Conservation (phyloP, 345 rosid species). For the Brassica juncea region DNA sequence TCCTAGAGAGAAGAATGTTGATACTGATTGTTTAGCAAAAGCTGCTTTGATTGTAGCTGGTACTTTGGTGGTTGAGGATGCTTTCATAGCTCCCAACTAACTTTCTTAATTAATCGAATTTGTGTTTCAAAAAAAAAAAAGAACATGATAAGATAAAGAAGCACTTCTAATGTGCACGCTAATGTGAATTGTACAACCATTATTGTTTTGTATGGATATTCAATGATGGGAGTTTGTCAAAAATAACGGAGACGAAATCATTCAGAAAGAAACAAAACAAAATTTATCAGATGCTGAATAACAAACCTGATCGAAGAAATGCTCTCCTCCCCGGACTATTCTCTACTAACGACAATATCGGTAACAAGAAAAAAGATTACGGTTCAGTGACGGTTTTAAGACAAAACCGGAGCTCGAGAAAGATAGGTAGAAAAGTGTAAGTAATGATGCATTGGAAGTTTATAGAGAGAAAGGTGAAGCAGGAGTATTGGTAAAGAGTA, state of each 20-base stretch:
- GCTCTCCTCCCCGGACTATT: neutral
- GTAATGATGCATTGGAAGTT: neutral
- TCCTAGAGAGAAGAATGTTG: too few relatives aligned
- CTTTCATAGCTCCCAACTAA: too few relatives aligned
- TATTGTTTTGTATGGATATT: neutral
- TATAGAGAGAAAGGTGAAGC: neutral
- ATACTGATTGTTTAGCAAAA: too few relatives aligned
- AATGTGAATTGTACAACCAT: neutral
- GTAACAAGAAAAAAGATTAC: neutral
- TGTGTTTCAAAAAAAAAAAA: too few relatives aligned
- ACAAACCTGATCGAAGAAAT: slow-evolving; percentile 16
- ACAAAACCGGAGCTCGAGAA: slow-evolving; percentile 26
- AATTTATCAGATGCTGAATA: neutral
- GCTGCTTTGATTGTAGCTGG: too few relatives aligned
- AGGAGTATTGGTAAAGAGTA: neutral
- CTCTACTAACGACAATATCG: neutral
- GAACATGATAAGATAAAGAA: neutral
- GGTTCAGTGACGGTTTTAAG: slow-evolving; percentile 9
- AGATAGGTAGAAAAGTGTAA: slow-evolving; percentile 1
- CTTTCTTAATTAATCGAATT: too few relatives aligned
- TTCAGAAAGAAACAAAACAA: slow-evolving; percentile 10
- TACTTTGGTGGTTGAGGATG: too few relatives aligned
- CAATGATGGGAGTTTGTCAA: neutral
- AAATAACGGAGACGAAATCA: neutral
- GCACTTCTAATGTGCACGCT: neutral